Base-by-base conservation (phyloP, 257 asterid species). In the Catharanthus roseus region DNA sequence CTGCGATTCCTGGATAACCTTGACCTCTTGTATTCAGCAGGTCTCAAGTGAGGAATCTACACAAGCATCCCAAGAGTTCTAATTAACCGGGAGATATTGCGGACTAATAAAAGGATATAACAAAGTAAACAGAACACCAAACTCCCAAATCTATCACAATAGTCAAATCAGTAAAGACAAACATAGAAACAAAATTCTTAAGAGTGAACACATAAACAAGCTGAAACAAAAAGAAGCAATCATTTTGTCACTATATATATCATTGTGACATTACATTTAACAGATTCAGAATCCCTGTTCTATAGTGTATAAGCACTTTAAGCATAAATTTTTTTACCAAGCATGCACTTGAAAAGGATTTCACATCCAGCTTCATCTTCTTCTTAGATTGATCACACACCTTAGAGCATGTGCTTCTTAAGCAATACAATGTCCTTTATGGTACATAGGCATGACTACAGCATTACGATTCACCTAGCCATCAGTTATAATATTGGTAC, bases 1-100 rank as follows among this genome's bases (percentile, higher is more conserved):
- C 82, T 78, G 5, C 76, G 72, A 72, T 68, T 70, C 45, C 82
- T 74, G 16, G 82, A 39, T 71, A 78, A 65, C 44, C 82, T 78
- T 49, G 82, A 78, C 79, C 82, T 78, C 73, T 74, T 78, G 79
- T 78, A 78, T 67, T 78, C 79, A 16, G 82, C 71, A 65, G 82
- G 82, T 60, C 82, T 78, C 74, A 74, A 63, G 68, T 74, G 82
- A 65, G 82, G 82, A 70, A 78, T 78, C 82, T 78, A 71, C 53
- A 70, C 28, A 36, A 62, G 47, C 16, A 62, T 62, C 18, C 26
- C 47, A 34, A 62, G 41, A 62, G 47, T 6, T 62, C 26, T 8
- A 7, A 9, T 62, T 34, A 36, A 62, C 21, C 33, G 1, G 28
- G 2, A 62, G 26, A 33, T 19, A 10, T 19, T 18, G 16, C 45